Base-by-base conservation (phyloP, 2,329 filamentous ascomycete genomes). In the Diaporthe helianthi region DNA sequence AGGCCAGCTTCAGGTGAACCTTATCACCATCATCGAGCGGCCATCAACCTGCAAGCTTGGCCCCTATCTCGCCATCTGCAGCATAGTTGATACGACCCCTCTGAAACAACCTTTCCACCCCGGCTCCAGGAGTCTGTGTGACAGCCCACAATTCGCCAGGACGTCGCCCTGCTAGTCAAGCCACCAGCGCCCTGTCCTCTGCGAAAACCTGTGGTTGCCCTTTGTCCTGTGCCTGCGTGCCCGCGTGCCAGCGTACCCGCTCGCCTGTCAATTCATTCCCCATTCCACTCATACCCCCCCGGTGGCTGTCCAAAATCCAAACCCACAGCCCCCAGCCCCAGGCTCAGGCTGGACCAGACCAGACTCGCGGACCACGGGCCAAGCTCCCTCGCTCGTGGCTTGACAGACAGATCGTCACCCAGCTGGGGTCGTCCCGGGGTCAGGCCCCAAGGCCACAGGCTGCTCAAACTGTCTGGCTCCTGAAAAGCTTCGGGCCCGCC, bases 31-130 rank as follows among this genome's bases (percentile, higher is more conserved):
- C 47, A 47, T 68, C 55, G 22, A 61, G 33, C 70, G 70, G 65
- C 58, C 70, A 68, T 53, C 71, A 69, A 74, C 74, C 74, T 72
- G 22, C 54, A 58, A 58, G 54, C 54, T 44, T 22, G 72, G 74
- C 74, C 71, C 71, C 70, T 70, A 72, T 46, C 71, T 69, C 71
- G 68, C 69, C 71, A 70, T 67, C 66, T 44, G 66, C 72, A 74
- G 76, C 76, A 78, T 78, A 77, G 74, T 74, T 76, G 76, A 77
- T 77, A 78, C 76, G 69, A 73, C 74, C 71, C 72, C 73, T 72
- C 77, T 78, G 77, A 79, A 78, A 79, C 77, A 76, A 51, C 70
- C 66, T 72, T 72, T 71, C 73, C 58, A 63, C 58, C 70, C 71
- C 47, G 69, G 71, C 69, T 72, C 71, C 69, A 72, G 71, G 68